Percentiles rank a stretch among this genome's conserved stretches.
phyloP scores from a whole-genome alignment of 1,139 yeast genomes.

The Suhomyces kunorum region DNA sequence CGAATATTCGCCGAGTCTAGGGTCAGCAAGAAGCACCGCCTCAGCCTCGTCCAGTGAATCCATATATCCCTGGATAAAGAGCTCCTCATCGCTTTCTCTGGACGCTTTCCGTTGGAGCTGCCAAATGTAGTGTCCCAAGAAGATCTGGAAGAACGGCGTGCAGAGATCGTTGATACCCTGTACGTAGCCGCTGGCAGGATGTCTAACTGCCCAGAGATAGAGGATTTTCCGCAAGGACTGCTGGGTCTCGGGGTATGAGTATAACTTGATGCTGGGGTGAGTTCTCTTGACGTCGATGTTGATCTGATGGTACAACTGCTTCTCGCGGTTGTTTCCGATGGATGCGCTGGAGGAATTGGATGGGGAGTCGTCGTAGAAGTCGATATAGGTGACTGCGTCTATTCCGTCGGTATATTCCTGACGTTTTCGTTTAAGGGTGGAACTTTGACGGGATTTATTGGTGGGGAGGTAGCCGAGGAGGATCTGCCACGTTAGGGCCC shows the following conservation, averaged over 20 bases:
- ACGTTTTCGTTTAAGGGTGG: constrained; percentile 75
- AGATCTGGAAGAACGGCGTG: constrained; percentile 92
- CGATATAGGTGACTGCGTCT: constrained; percentile 34
- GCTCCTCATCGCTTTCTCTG: constrained; percentile 29
- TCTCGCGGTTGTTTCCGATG: constrained; percentile 49
- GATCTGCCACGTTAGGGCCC: constrained; percentile 89
- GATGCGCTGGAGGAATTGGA: constrained; percentile 38
- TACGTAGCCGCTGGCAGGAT: constrained; percentile 98
- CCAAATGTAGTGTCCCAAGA: constrained; percentile 68
- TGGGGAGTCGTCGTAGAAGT: constrained; percentile 47
- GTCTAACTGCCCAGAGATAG: constrained; percentile 94
- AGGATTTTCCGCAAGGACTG: constrained; percentile 75
- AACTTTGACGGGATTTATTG: constrained; percentile 70
- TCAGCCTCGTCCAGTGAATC: constrained; percentile 34
- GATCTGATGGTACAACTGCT: constrained; percentile 91
- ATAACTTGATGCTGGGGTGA: constrained; percentile 78
- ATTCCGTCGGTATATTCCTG: constrained; percentile 81
- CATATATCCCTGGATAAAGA: constrained; percentile 41
- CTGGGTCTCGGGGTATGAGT: constrained; percentile 71
- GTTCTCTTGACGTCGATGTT: constrained; percentile 95
- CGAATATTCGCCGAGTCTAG: constrained; percentile 24
- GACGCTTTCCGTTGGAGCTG: constrained; percentile 34
- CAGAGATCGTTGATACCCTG: constrained; percentile 96
- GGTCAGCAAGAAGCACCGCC: constrained; percentile 30
- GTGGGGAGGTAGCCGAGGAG: constrained; percentile 88